phyloP scores from a whole-genome alignment of 163 green algal genomes.

The Coccomyxa subellipsoidea region DNA sequence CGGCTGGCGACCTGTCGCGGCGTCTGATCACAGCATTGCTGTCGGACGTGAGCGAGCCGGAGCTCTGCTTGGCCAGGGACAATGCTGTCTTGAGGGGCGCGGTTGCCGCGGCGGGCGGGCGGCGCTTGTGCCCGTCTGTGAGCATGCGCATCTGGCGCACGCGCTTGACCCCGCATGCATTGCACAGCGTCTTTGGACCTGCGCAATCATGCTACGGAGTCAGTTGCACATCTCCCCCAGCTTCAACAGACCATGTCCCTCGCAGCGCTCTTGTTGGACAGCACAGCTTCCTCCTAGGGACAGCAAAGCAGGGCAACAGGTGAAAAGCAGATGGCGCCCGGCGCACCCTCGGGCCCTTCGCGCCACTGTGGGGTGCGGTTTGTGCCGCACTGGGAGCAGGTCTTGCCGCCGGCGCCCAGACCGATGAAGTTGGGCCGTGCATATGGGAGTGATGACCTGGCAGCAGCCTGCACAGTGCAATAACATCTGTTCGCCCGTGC shows the following conservation, averaged over 20 bases:
- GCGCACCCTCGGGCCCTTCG: constrained; percentile 44
- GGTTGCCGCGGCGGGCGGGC: not conserved
- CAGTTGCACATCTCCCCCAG: no score
- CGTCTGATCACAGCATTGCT: not conserved
- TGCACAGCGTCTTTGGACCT: constrained; percentile 67
- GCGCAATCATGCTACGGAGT: no score
- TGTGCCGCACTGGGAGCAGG: constrained; percentile 55
- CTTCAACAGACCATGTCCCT: no score
- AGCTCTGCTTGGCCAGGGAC: constrained; percentile 8
- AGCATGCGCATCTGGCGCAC: constrained; percentile 39
- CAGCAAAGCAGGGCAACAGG: not conserved
- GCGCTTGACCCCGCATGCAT: constrained; percentile 65
- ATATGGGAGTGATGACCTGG: not conserved
- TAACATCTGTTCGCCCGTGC: not conserved
- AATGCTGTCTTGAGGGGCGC: not conserved
- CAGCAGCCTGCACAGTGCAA: not conserved
- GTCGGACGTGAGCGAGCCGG: constrained; percentile 3
- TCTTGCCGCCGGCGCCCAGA: constrained; percentile 27
- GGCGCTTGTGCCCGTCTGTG: constrained; percentile 36
- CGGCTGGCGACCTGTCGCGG: not conserved
- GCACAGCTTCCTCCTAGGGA: no score
- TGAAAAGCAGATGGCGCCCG: not conserved
- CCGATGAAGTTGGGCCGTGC: not conserved
- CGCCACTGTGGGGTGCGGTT: constrained; percentile 61
- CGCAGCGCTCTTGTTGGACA: no score